Evolutionary conservation across 176 grass and related monocot species (phyloP).

Genomic region (Secale cereale): DNA sequence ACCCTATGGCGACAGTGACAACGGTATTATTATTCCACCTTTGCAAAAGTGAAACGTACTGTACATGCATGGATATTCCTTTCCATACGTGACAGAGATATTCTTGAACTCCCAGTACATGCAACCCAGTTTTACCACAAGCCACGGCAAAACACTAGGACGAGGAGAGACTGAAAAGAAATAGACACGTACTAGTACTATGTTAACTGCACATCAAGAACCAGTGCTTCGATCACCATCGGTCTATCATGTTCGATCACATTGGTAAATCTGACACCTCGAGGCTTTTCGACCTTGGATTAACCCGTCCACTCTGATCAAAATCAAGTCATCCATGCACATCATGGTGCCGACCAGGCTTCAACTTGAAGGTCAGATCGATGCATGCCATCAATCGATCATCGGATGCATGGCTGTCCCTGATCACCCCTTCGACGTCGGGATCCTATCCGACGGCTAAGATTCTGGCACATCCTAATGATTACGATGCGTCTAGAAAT

Average conservation of each 20-base stretch:
- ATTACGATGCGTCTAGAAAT: too few species aligned
- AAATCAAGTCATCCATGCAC: not conserved
- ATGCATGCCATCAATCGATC: not conserved
- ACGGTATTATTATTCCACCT: not conserved
- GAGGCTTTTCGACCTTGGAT: not conserved
- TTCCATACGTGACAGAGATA: not conserved
- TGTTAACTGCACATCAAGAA: not conserved
- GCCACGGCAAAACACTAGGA: too few species aligned
- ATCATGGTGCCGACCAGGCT: not conserved
- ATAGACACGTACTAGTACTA: not conserved
- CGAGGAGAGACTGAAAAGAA: not conserved
- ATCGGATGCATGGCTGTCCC: too few species aligned
- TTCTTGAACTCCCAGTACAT: not conserved
- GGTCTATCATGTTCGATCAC: not conserved
- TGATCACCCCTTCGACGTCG: too few species aligned
- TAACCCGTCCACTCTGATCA: not conserved
- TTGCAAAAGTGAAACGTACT: conserved; percentile 11
- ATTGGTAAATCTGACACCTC: not conserved
- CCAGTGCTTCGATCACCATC: not conserved
- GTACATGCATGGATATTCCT: too few species aligned
- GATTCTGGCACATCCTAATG: too few species aligned
- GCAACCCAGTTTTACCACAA: not conserved
- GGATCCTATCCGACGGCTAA: too few species aligned
- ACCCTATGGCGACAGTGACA: not conserved
- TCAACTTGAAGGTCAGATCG: not conserved